phyloP scores from a whole-genome alignment of 768 basidiomycete species.

The Russula emetica region DNA sequence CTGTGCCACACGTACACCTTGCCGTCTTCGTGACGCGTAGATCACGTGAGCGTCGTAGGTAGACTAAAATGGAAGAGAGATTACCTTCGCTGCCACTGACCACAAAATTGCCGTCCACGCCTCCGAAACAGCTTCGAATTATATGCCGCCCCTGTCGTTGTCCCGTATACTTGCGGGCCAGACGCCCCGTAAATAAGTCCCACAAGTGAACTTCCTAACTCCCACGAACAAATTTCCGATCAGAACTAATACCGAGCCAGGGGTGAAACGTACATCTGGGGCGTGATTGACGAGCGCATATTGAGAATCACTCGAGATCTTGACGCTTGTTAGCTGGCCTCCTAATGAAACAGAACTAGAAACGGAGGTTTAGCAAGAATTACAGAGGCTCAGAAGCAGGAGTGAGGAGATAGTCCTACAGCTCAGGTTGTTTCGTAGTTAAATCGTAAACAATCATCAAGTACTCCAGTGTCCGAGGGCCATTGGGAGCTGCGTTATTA shows the following conservation, averaged over 20 bases:
- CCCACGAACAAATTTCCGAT: slow-evolving; percentile 16
- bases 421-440: slow-evolving; percentile 57
- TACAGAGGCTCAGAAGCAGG: slow-evolving; percentile 16
- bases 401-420: slow-evolving; percentile 45
- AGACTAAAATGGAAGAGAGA: slow-evolving; percentile 11
- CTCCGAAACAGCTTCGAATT: slow-evolving; percentile 92
- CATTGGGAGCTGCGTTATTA: slow-evolving; percentile 33
- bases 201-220: slow-evolving; percentile 84
- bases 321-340: slow-evolving; percentile 85
- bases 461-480: slow-evolving; percentile 44
- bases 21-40: slow-evolving; percentile 54
- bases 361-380: slow-evolving; percentile 26
- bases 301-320: slow-evolving; percentile 79
- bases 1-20: slow-evolving; percentile 96
- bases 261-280: slow-evolving; percentile 61
- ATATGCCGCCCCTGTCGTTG: slow-evolving; percentile 81
- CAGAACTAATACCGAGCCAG: slow-evolving; percentile 20
- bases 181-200: slow-evolving; percentile 65
- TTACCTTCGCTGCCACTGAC: slow-evolving; percentile 93
- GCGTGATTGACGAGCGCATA: slow-evolving; percentile 84
- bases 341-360: slow-evolving; percentile 60
- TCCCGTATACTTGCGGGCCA: slow-evolving; percentile 79
- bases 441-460: slow-evolving; percentile 77
- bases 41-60: slow-evolving; percentile 13
- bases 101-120: slow-evolving; percentile 81